Base-by-base conservation (phyloP, 2,329 filamentous ascomycete genomes). In the Penicillium griseofulvum region DNA sequence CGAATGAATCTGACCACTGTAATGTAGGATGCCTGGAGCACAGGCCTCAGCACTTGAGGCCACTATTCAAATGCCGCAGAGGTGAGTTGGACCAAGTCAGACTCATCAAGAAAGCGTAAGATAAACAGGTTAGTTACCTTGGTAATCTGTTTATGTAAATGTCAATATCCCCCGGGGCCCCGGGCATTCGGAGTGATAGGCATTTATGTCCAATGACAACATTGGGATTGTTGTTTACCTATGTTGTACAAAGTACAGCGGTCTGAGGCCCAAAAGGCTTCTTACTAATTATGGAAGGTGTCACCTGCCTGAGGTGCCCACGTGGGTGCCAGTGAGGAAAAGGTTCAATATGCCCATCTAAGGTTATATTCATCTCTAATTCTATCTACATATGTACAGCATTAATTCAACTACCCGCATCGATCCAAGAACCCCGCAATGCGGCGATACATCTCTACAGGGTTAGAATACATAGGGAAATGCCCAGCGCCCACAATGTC, bases 401-500 rank as follows among this genome's bases (percentile, higher is more conserved):
- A 14, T 36, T 10, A 49, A 19, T 33, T 10, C 5, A 8, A 31
- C 14, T 39, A 17, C 26, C 26, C 29, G 26, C 12, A n/a, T 16
- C 34, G 31, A 49, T 55, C 39, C 33, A 65, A 55, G 31, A 68
- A 66, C 0, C 7, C 45, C 14, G 54, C 48, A 43, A 68, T 63
- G 29, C 53, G 55, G 4, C 56, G 49, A 51, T 60, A 64, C 64
- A 66, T 68, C 44, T 66, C 65, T 22, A 63, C 48, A n/a, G 64
- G 65, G 29, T 67, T 66, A 3, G 65, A 64, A 56, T 66, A 68
- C 65, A 67, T 67, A 4, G 63, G 65, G 33, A 66, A 67, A 61
- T 67, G 62, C 4, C 64, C 65, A 54, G 57, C 59, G 11, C 54
- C 49, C 17, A 49, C 19, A 37, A 67, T 67, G 45, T 61, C 41